Conservation (phyloP, 1,284 basidiomycete species). For the Ceratobasidium sp. region DNA sequence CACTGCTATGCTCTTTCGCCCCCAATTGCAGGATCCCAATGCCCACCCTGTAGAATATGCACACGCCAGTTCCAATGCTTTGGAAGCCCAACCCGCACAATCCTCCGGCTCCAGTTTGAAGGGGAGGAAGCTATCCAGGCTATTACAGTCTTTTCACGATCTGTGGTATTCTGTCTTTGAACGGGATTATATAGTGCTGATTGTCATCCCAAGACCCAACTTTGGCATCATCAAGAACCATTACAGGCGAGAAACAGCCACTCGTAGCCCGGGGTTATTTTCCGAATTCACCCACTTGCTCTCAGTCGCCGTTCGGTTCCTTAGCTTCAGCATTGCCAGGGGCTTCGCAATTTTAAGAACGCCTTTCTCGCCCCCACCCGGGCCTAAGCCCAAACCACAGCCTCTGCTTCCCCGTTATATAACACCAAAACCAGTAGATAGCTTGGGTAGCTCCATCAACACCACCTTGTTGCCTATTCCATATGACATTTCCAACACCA, state of each 20-base stretch:
- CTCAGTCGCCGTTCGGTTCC: neutral
- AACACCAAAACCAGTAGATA: neutral
- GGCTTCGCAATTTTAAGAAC: neutral
- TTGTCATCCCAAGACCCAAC: neutral
- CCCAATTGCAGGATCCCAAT: neutral
- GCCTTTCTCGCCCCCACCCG: neutral
- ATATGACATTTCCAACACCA: neutral
- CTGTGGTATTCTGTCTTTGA: slow-evolving; percentile 2
- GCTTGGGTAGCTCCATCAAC: neutral
- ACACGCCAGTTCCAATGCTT: neutral
- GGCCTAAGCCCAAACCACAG: neutral
- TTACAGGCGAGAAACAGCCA: neutral
- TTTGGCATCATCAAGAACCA: neutral
- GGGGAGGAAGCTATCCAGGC: neutral
- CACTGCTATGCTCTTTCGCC: neutral
- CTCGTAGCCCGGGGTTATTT: neutral
- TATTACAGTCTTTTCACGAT: neutral
- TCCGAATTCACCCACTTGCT: neutral
- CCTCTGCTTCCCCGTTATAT: neutral
- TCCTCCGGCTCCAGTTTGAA: neutral
- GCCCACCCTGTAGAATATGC: neutral
- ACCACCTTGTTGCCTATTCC: neutral
- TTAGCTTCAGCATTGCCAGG: no score
- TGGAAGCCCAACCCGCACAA: neutral
- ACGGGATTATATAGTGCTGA: neutral